A percentile compares a stretch with the other conserved stretches of the same genome.
phyloP scores from a whole-genome alignment of 2,329 filamentous ascomycete species.

The Epichloe gansuensis region DNA sequence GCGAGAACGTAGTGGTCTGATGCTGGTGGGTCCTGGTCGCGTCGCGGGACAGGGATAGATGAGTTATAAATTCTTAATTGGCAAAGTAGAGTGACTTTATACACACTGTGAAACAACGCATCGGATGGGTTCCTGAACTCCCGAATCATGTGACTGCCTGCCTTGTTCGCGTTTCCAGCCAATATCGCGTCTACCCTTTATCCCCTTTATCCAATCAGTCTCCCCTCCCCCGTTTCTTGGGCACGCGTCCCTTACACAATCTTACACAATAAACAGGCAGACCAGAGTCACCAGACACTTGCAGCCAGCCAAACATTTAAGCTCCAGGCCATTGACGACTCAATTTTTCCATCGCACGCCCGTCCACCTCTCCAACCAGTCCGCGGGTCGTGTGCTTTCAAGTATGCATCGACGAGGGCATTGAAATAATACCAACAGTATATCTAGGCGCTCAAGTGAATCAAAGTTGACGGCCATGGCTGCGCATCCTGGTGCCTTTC shows the following conservation, averaged over 20 bases:
- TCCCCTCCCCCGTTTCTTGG: not conserved
- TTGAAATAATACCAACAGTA: not conserved
- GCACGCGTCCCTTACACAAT: conserved; percentile 7
- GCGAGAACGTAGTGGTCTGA: not conserved
- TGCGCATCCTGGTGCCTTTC: conserved; percentile 23
- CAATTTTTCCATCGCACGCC: no score
- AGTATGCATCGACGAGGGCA: not conserved
- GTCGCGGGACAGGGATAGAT: not conserved
- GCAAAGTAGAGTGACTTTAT: not conserved
- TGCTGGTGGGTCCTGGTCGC: not conserved
- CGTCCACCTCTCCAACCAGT: no score
- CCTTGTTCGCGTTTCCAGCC: conserved; percentile 22
- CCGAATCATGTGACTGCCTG: conserved; percentile 24
- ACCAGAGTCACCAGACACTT: no score
- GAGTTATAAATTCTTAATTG: not conserved
- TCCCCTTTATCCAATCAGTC: not conserved
- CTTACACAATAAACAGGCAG: not conserved
- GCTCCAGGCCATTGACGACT: not conserved
- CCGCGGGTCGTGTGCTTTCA: no score
- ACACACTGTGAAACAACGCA: rapidly evolving
- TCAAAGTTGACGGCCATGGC: conserved; percentile 14
- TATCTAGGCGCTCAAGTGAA: not conserved
- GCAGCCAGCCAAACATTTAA: not conserved
- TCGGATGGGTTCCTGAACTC: not conserved
- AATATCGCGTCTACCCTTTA: not conserved